phyloP scores from a whole-genome alignment of 306 rosid species.

The Castanea crenata region DNA sequence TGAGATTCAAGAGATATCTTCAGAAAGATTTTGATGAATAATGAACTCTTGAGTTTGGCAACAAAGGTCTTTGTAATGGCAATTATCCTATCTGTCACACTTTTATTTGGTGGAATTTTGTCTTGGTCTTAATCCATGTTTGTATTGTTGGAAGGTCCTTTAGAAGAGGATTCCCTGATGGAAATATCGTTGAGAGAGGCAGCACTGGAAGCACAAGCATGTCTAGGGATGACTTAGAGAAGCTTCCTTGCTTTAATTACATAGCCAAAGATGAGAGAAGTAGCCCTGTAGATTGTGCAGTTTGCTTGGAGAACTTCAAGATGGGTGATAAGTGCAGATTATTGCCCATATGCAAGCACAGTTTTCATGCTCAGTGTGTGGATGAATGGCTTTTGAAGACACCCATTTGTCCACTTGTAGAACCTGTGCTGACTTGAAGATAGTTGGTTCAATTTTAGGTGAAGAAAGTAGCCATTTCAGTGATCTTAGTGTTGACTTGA shows the following conservation, averaged over 20 bases:
- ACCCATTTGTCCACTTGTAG: slow-evolving; percentile 64
- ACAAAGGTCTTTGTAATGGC: slow-evolving; percentile 30
- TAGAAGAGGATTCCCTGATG: slow-evolving; percentile 25
- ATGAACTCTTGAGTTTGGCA: slow-evolving; percentile 4
- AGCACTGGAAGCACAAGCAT: slow-evolving; percentile 25
- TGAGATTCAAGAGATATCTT: not conserved
- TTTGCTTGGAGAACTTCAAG: slow-evolving; percentile 60
- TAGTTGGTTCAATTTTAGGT: slow-evolving; percentile 9
- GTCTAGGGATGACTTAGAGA: slow-evolving; percentile 49
- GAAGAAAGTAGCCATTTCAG: slow-evolving; percentile 15
- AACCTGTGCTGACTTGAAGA: slow-evolving; percentile 25
- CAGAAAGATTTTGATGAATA: not conserved
- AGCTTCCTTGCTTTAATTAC: slow-evolving; percentile 64
- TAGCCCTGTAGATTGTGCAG: slow-evolving; percentile 55
- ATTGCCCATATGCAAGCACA: slow-evolving; percentile 57
- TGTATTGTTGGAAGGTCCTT: slow-evolving; percentile 38
- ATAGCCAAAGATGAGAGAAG: slow-evolving; percentile 30
- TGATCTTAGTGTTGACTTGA: slow-evolving; percentile 12
- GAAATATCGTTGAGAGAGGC: slow-evolving; percentile 16
- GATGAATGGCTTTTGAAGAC: slow-evolving; percentile 58
- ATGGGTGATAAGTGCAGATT: slow-evolving; percentile 61
- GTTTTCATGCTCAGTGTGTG: slow-evolving; percentile 61
- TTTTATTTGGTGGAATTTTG: slow-evolving; percentile 39
- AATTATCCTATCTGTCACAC: slow-evolving; percentile 22
- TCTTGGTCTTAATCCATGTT: slow-evolving; percentile 41